Evolutionary conservation across 805 yeast species (phyloP).

Genomic region (Hanseniaspora guilliermondii): DNA sequence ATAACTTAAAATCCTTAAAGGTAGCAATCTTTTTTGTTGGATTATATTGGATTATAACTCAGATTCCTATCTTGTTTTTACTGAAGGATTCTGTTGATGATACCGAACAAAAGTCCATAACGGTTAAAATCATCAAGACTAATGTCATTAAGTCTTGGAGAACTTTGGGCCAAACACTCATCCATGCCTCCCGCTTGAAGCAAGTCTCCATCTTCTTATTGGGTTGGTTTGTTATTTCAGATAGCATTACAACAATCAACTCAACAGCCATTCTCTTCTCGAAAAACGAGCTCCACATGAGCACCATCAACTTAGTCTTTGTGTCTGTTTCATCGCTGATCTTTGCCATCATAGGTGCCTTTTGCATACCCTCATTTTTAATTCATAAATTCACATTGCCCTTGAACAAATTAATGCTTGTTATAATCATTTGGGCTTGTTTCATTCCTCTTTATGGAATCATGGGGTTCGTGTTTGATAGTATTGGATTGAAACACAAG

Average conservation of each 20-base stretch:
- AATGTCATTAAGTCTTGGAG: constrained; percentile 51
- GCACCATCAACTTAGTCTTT: constrained; percentile 49
- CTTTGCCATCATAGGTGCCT: constrained; percentile 58
- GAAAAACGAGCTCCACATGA: constrained; percentile 55
- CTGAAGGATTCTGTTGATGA: constrained; percentile 24
- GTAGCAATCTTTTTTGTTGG: constrained; percentile 55
- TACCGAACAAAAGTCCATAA: background rate
- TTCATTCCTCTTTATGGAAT: constrained; percentile 63
- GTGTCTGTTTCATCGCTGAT: constrained; percentile 56
- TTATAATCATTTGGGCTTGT: constrained; percentile 47
- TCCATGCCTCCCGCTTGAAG: constrained; percentile 44
- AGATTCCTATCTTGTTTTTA: constrained; percentile 43
- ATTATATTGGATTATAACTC: constrained; percentile 65
- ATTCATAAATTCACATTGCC: constrained; percentile 29
- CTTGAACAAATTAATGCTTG: constrained; percentile 39
- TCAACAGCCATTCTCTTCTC: constrained; percentile 71
- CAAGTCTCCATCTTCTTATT: constrained; percentile 55
- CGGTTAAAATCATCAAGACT: constrained; percentile 16
- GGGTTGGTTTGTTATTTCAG: constrained; percentile 70
- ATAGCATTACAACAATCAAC: constrained; percentile 64
- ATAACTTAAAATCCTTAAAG: constrained; percentile 29
- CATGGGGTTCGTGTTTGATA: constrained; percentile 45
- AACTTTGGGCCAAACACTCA: constrained; percentile 43
- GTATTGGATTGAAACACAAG: constrained; percentile 48
- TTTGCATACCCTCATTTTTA: constrained; percentile 38